Base-by-base conservation (phyloP, 1,284 basidiomycete species). In the Irpex lacteus region DNA sequence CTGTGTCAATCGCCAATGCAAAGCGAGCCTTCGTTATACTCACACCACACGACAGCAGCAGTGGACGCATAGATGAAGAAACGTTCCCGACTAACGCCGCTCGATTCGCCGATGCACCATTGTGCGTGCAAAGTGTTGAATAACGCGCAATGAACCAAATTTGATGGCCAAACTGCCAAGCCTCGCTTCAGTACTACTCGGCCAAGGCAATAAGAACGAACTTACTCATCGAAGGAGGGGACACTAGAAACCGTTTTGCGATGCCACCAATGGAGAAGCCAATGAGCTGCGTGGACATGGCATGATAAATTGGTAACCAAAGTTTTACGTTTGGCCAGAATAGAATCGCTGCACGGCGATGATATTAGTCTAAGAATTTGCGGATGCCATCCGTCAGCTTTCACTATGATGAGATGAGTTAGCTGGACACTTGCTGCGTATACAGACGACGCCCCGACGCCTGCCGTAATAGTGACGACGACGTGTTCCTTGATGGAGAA, bases 261-360 rank as follows among this genome's bases (percentile, higher is more conserved):
- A 87, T 70, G 1, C 90, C 90, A 0, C 88, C 87, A 68, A 81
- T 85, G 2, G 91, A 89, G 72, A 96, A 94, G 0, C 95, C 95
- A 53, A 95, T 90, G 54, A 96, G 80, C 71, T 75, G 74, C 4
- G 92, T 92, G 6, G 92, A 90, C 79, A 98, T 86, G 32, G 94
- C 85, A 50, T 75, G 74, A 96, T 82, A 82, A 89, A 88, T 81
- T 91, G 86, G 83, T 88, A 83, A 77, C 71, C 66, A 72, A 91
- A 91, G 70, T 84, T 88, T 72, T 84, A 89, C 2, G 65, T 78
- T 72, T 91, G 87, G 68, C 83, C 76, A 69, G 92, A 93, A 72
- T 83, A 90, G 4, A 90, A 85, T 13, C 86, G 79, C 70, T 94
- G 92, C 1, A 93, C 89, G 1, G 94, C 86, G 62, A 91, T 78